Conservation (phyloP, 1,284 basidiomycete species). For the Pseudozyma sp. region DNA sequence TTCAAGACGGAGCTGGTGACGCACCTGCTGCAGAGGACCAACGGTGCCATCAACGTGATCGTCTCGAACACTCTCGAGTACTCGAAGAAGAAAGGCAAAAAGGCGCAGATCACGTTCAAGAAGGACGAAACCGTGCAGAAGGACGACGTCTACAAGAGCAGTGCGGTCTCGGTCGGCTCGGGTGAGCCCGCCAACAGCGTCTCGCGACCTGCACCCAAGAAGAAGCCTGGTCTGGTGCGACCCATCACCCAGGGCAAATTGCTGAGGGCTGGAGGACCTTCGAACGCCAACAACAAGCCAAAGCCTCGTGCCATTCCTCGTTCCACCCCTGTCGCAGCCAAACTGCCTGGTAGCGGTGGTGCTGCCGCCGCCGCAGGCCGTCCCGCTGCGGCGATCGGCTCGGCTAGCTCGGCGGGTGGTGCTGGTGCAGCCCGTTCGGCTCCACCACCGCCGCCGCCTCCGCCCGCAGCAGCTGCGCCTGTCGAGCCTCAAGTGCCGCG, state of each 20-base stretch:
- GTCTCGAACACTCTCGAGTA: slow-evolving; percentile 72
- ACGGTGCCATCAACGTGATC: slow-evolving; percentile 78
- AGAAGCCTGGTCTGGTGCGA: slow-evolving; percentile 83
- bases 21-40: slow-evolving; percentile 83
- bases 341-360: slow-evolving; percentile 27
- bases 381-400: slow-evolving; percentile 14
- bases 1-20: slow-evolving; percentile 97
- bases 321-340: slow-evolving; percentile 37
- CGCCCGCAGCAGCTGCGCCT: slow-evolving; percentile 42
- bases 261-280: slow-evolving; percentile 79
- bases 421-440: slow-evolving; percentile 20
- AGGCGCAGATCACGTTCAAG: slow-evolving; percentile 84
- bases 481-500: slow-evolving; percentile 77
- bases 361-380: slow-evolving; percentile 16
- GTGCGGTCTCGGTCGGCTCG: slow-evolving; percentile 85
- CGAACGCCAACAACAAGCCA: slow-evolving; percentile 52
- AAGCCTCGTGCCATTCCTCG: slow-evolving; percentile 60
- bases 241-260: slow-evolving; percentile 88
- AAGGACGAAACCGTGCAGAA: slow-evolving; percentile 85
- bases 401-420: slow-evolving; percentile 65
- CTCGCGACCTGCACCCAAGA: slow-evolving; percentile 85
- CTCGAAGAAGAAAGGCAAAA: slow-evolving; percentile 97
- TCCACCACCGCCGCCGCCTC: slow-evolving; percentile 72
- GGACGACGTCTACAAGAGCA: slow-evolving; percentile 93
- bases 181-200: slow-evolving; percentile 85